Percentiles rank a stretch among this genome's conserved stretches.
Conservation (phyloP, 306 rosid genomes). For the Trifolium dubium region DNA sequence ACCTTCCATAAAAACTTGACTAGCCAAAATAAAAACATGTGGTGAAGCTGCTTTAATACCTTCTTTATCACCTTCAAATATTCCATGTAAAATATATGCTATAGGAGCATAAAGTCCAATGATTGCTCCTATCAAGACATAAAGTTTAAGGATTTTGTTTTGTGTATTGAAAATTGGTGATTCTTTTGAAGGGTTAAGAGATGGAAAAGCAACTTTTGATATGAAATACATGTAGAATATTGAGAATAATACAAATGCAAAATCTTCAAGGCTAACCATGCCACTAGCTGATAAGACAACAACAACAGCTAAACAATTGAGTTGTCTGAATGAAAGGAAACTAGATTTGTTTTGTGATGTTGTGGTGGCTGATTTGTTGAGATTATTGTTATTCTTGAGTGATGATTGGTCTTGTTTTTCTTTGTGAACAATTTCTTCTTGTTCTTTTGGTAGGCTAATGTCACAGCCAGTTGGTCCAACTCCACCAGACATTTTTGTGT, state of each 20-base stretch:
- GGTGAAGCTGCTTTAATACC: constrained; percentile 89
- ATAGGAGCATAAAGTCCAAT: constrained; percentile 77
- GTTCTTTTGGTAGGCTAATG: constrained; percentile 61
- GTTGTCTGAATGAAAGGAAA: constrained; percentile 68
- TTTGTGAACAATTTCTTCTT: constrained; percentile 54
- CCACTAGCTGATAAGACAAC: constrained; percentile 78
- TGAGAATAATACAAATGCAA: constrained; percentile 66
- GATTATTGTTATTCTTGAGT: constrained; percentile 28
- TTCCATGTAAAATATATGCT: constrained; percentile 72
- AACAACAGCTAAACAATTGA: constrained; percentile 62
- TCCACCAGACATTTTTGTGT: constrained; percentile 76
- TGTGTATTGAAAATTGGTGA: constrained; percentile 51
- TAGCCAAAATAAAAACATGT: constrained; percentile 79
- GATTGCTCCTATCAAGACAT: constrained; percentile 57
- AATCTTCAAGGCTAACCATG: constrained; percentile 70
- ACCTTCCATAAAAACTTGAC: constrained; percentile 94
- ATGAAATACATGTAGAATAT: constrained; percentile 65
- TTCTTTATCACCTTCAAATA: constrained; percentile 72
- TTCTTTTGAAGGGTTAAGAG: constrained; percentile 45
- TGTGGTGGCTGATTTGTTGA: constrained; percentile 18
- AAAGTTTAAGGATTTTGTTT: constrained; percentile 61
- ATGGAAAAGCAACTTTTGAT: constrained; percentile 72
- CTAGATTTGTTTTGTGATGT: constrained; percentile 29
- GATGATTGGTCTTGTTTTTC: constrained; percentile 44
- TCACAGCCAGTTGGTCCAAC: constrained; percentile 72